Evolutionary conservation across 176 grass and related monocot species (phyloP).

Genomic region (Themeda triandra): DNA sequence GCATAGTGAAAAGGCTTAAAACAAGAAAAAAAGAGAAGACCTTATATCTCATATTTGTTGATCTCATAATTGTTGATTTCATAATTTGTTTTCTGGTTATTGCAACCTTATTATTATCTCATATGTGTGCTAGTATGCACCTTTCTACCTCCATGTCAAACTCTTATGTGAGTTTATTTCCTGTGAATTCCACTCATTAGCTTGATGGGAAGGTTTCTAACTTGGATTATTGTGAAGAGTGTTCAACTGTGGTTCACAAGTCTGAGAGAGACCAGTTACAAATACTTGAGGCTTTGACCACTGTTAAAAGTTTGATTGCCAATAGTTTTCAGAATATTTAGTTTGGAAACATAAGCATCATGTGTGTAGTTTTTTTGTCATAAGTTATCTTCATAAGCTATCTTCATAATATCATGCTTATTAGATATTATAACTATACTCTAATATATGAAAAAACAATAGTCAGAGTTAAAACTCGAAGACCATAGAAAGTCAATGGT

Average conservation of each 20-base stretch:
- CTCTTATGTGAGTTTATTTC: background rate
- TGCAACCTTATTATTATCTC: background rate
- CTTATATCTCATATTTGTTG: constrained; percentile 1
- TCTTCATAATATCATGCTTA: background rate
- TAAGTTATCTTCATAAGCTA: background rate
- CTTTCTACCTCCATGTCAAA: background rate
- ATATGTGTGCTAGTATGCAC: background rate
- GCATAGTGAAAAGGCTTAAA: background rate
- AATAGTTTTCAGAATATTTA: background rate
- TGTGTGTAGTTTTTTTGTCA: background rate
- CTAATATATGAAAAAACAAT: background rate
- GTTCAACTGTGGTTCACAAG: background rate
- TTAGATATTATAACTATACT: background rate
- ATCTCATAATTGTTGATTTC: background rate
- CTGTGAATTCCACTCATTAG: background rate
- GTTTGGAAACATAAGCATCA: background rate
- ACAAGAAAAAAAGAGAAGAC: background rate
- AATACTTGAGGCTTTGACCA: background rate
- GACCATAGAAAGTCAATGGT: background rate
- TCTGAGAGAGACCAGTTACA: background rate
- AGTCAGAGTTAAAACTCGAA: background rate
- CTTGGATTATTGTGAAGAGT: background rate
- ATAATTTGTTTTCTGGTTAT: background rate
- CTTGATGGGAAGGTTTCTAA: background rate
- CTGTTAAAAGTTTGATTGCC: background rate